Evolutionary conservation across 805 yeast species (phyloP).

Genomic region (Starmerella ratchasimensis): DNA sequence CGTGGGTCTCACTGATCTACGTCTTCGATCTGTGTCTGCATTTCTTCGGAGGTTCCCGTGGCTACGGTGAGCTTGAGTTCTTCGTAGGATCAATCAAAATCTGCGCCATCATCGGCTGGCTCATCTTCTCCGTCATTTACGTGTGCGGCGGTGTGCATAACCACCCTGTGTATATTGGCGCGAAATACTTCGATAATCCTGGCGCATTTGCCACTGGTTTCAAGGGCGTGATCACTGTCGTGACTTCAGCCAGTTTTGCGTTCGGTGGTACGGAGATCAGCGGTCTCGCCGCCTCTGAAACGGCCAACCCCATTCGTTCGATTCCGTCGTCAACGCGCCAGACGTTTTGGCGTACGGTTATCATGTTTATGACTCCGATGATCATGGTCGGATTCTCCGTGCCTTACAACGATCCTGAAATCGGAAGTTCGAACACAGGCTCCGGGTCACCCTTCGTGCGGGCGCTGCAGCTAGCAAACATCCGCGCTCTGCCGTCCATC

Average conservation of each 20-base stretch:
- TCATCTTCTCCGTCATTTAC: conserved; percentile 41
- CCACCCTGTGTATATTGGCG: conserved; percentile 53
- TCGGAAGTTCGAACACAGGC: conserved; percentile 33
- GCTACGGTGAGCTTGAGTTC: conserved; percentile 57
- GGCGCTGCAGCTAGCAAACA: conserved; percentile 58
- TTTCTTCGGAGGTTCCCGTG: conserved; percentile 34
- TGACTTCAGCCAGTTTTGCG: conserved; percentile 53
- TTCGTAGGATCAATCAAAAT: conserved; percentile 45
- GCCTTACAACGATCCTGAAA: conserved; percentile 40
- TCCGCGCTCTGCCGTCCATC: conserved; percentile 53
- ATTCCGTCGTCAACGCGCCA: conserved; percentile 57
- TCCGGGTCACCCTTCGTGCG: conserved; percentile 78
- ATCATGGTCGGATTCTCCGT: conserved; percentile 57
- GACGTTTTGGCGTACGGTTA: conserved; percentile 51
- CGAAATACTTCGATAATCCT: conserved; percentile 53
- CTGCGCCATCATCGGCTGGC: conserved; percentile 44
- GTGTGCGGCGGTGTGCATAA: conserved; percentile 33
- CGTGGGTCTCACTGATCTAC: conserved; percentile 43
- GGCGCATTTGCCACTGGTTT: conserved; percentile 57
- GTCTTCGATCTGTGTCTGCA: conserved; percentile 31
- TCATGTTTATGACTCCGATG: conserved; percentile 48
- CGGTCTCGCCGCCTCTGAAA: conserved; percentile 61
- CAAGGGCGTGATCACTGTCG: conserved; percentile 35
- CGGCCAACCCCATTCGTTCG: conserved; percentile 49
- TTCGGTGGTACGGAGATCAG: conserved; percentile 54